Percentiles rank a stretch among this genome's conserved stretches.
Evolutionary conservation across 371 early-diverging fungal genomes (phyloP).

Genomic region (Mortierella sp.): DNA sequence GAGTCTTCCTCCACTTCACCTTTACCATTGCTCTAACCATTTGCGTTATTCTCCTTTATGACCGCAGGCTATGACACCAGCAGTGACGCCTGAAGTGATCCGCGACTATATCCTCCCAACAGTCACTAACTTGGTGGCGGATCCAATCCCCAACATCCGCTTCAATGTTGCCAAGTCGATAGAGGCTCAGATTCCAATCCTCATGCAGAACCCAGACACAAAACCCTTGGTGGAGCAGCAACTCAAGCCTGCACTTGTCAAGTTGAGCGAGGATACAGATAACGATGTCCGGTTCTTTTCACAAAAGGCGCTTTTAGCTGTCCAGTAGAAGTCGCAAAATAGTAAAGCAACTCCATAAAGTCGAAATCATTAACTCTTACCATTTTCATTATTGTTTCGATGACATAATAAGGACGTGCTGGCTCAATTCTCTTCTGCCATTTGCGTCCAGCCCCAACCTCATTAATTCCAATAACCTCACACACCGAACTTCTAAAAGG

Average conservation of each 20-base stretch:
- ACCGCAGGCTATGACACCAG: conserved; percentile 85
- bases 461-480: too few species aligned
- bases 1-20: background rate
- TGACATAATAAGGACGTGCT: too few species aligned
- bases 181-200: conserved; percentile 87
- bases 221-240: conserved; percentile 69
- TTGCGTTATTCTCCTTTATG: background rate
- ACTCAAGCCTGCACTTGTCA: conserved; percentile 86
- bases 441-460: too few species aligned
- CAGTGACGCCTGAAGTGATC: conserved; percentile 87
- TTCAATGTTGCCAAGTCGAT: conserved; percentile 98
- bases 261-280: conserved; percentile 90
- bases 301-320: conserved; percentile 72
- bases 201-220: conserved; percentile 74
- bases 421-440: too few species aligned
- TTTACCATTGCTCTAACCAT: background rate
- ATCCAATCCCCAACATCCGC: conserved; percentile 98
- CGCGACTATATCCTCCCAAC: conserved; percentile 92
- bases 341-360: background rate
- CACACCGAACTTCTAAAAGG: too few species aligned
- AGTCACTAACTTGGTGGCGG: conserved; percentile 83
- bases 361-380: background rate
- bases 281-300: conserved; percentile 96
- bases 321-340: conserved; percentile 5
- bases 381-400: too few species aligned